Evolutionary conservation across 2,329 filamentous ascomycete genomes (phyloP).

Genomic region (Fusarium burgessii): DNA sequence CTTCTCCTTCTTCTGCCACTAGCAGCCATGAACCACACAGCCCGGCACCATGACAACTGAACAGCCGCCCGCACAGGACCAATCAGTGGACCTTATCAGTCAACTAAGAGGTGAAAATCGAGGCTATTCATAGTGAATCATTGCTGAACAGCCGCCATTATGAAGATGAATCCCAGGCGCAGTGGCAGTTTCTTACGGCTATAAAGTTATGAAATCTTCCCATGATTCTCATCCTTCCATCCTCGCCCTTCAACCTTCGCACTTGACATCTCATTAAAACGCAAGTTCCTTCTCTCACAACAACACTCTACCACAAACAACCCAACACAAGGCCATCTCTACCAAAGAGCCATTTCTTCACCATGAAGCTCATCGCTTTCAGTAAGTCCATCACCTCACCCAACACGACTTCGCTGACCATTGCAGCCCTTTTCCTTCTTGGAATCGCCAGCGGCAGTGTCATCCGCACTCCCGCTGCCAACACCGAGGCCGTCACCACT

Average conservation of each 20-base stretch:
- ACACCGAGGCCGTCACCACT: background rate
- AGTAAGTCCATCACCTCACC: background rate
- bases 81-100: accelerated
- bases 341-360: background rate
- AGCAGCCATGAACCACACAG: background rate
- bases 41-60: background rate
- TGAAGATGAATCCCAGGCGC: accelerated
- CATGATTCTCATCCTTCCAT: accelerated
- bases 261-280: background rate
- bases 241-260: background rate
- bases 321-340: background rate
- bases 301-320: background rate
- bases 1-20: background rate
- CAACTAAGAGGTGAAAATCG: background rate
- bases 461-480: background rate
- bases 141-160: background rate
- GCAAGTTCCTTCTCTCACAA: background rate
- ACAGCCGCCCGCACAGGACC: background rate
- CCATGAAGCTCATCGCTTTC: conserved; percentile 10
- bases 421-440: background rate
- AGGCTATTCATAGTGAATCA: background rate
- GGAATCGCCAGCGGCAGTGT: background rate
- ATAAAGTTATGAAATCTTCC: background rate
- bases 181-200: accelerated
- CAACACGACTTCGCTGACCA: background rate